A percentile compares a stretch with the other conserved stretches of the same genome.
Evolutionary conservation across 768 basidiomycete genomes (phyloP).

Genomic region (Tephrocybe sp.): DNA sequence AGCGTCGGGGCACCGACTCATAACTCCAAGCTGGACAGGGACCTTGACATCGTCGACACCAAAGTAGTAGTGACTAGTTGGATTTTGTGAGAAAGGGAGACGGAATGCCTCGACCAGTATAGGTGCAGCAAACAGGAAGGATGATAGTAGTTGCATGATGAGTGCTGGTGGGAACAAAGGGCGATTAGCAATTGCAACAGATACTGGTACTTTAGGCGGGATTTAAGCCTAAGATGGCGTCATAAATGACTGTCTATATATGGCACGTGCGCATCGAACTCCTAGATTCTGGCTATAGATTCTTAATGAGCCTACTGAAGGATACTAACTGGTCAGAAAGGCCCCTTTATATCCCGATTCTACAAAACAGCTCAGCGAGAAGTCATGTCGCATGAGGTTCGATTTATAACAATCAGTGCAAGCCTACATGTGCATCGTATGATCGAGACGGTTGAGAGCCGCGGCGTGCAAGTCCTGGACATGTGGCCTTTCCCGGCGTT

Average conservation of each 20-base stretch:
- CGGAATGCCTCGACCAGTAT: slow-evolving; percentile 5
- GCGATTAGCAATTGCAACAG: background rate
- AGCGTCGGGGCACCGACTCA: slow-evolving; percentile 77
- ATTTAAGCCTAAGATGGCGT: slow-evolving; percentile 12
- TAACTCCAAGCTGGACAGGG: slow-evolving; percentile 50
- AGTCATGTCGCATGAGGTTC: no score
- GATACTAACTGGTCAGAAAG: no score
- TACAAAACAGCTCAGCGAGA: no score
- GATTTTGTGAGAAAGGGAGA: slow-evolving; percentile 10
- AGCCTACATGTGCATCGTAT: no score
- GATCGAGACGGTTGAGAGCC: no score
- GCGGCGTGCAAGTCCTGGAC: no score
- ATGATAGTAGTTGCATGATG: slow-evolving; percentile 4
- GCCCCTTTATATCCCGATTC: no score
- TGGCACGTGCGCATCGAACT: background rate
- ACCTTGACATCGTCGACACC: slow-evolving; percentile 42
- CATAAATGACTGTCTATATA: slow-evolving; percentile 2
- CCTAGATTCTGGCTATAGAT: background rate
- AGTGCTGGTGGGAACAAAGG: slow-evolving; percentile 4
- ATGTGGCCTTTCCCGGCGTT: no score
- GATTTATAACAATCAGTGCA: no score
- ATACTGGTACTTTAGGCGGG: background rate
- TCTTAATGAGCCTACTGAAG: no score
- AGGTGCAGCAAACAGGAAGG: background rate
- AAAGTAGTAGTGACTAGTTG: background rate